Evolutionary conservation across 345 rosid genomes (phyloP).

Genomic region (Chamaenerion angustifolium): DNA sequence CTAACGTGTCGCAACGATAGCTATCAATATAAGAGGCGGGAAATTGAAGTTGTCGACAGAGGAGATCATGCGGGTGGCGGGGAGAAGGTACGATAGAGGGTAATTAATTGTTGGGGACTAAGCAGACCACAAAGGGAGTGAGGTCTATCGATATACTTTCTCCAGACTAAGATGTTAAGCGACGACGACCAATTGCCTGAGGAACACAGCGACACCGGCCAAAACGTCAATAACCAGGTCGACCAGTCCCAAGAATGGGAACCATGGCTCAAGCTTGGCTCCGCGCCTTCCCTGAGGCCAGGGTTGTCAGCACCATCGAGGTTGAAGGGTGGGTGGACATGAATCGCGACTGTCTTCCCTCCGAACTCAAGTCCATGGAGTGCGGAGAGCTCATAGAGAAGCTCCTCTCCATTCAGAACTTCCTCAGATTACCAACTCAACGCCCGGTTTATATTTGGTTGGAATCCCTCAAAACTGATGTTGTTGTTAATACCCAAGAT

Average conservation of each 20-base stretch:
- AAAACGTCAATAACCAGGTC: constrained; percentile 5
- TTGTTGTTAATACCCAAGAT: constrained; percentile 73
- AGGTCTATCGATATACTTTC: background rate
- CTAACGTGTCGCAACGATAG: too few species aligned
- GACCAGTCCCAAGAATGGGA: constrained; percentile 79
- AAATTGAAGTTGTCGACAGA: too few species aligned
- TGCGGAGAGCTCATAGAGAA: constrained; percentile 66
- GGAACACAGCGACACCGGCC: background rate
- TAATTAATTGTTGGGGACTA: too few species aligned
- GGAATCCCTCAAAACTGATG: too few species aligned
- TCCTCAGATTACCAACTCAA: too few species aligned
- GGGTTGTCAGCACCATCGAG: constrained; percentile 44
- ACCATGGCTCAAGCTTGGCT: constrained; percentile 86
- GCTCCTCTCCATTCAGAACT: too few species aligned
- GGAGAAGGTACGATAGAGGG: too few species aligned
- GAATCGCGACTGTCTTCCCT: constrained; percentile 41
- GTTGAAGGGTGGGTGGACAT: constrained; percentile 81
- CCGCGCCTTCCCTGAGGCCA: constrained; percentile 69
- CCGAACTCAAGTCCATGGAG: constrained; percentile 70
- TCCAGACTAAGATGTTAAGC: constrained; percentile 23
- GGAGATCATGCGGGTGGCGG: too few species aligned
- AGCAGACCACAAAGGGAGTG: background rate
- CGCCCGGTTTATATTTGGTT: too few species aligned
- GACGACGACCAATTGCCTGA: constrained; percentile 6
- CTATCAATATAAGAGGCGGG: too few species aligned